Evolutionary conservation across 345 rosid genomes (phyloP).

Genomic region (Populus pruinosa): DNA sequence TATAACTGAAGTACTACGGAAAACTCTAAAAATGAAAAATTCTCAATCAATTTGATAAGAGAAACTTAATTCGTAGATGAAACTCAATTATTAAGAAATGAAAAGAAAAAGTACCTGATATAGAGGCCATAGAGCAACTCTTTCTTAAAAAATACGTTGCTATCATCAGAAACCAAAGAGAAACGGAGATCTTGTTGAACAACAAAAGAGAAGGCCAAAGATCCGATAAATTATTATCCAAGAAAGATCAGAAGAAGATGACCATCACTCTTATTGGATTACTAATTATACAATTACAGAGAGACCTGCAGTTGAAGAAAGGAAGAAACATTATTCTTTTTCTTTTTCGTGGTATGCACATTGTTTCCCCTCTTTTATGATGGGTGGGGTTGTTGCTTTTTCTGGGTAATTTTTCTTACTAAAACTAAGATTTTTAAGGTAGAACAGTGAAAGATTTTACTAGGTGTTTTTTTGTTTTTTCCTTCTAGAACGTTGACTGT

Average conservation of each 20-base stretch:
- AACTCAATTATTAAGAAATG: background rate
- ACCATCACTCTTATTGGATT: background rate
- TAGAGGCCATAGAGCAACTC: background rate
- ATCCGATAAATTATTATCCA: background rate
- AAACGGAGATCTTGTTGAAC: background rate
- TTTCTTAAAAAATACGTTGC: background rate
- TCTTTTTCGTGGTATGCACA: no score
- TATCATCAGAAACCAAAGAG: background rate
- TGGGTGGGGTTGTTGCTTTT: no score
- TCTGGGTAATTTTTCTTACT: no score
- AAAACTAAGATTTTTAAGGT: background rate
- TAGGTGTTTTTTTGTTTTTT: no score
- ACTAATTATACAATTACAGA: no score
- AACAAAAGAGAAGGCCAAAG: background rate
- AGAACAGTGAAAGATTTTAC: background rate
- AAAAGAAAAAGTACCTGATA: constrained; percentile 9
- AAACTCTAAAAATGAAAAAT: no score
- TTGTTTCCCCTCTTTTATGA: no score
- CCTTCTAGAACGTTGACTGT: background rate
- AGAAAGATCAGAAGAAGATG: background rate
- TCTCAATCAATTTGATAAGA: no score
- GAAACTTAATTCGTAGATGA: background rate
- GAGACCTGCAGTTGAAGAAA: background rate
- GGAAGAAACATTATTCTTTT: background rate
- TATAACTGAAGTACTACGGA: background rate